These are phyloP conservation scores for Nitzschia putrida DNA, from an alignment of 108 stramenopile species.

Conservation along the genomic window DNA sequence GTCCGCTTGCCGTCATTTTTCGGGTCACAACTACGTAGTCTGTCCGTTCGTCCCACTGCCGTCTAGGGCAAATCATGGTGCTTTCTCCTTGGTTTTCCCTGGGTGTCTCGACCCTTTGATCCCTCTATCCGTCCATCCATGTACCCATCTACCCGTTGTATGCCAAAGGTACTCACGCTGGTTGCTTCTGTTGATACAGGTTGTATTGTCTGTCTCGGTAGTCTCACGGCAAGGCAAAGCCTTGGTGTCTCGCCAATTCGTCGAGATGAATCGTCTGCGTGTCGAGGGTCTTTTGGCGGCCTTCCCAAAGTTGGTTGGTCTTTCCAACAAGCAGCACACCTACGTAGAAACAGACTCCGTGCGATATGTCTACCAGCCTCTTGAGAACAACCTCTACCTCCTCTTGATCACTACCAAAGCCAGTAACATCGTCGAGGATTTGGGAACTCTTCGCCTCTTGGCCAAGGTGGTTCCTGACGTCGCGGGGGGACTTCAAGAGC, in stretches of 20 bases:
- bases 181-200: constrained; percentile 33
- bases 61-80: too few species aligned
- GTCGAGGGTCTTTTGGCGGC: constrained; percentile 98
- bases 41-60: background rate
- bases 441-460: constrained; percentile 94
- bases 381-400: constrained; percentile 92
- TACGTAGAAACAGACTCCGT: constrained; percentile 98
- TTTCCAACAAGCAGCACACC: constrained; percentile 89
- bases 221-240: constrained; percentile 82
- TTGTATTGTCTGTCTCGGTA: constrained; percentile 85
- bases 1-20: constrained; percentile 12
- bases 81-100: too few species aligned
- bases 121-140: too few species aligned
- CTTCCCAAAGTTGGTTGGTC: constrained; percentile 96
- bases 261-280: constrained; percentile 98
- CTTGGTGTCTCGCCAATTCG: constrained; percentile 97
- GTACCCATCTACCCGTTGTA: too few species aligned
- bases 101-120: too few species aligned
- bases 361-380: constrained; percentile 97
- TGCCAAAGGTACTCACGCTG: too few species aligned
- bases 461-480: constrained; percentile 99
- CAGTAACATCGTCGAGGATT: constrained; percentile 95
- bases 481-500: constrained; percentile 90
- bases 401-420: constrained; percentile 97
- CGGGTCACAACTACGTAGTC: constrained; percentile 17